A percentile compares a stretch with the other conserved stretches of the same genome.
phyloP scores from a whole-genome alignment of 441 rosid genomes.

The Isatis lusitanica region DNA sequence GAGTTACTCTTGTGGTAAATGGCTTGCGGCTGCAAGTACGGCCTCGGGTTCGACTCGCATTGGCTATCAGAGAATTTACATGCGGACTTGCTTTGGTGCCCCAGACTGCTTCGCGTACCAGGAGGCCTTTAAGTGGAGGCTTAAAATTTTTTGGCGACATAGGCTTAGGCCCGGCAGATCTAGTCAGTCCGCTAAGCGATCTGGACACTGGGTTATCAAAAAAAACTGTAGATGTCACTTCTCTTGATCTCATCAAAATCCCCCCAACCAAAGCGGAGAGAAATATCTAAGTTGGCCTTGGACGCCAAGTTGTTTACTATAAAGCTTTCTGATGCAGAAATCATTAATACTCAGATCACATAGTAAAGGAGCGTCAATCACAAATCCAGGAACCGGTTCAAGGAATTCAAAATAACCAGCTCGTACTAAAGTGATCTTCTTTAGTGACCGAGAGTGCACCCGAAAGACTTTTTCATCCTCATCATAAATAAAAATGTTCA shows the following conservation, averaged over 20 bases:
- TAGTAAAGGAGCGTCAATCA: conserved; percentile 17
- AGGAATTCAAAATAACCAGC: background rate
- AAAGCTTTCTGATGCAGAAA: background rate
- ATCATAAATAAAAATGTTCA: background rate
- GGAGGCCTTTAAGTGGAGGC: too few relatives aligned
- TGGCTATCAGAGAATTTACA: too few relatives aligned
- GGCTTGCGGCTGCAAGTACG: too few relatives aligned
- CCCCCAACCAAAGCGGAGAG: background rate
- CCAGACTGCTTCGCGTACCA: too few relatives aligned
- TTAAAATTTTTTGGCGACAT: too few relatives aligned
- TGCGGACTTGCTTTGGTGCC: too few relatives aligned
- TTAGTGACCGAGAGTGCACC: conserved; percentile 5
- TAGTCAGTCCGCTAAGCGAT: too few relatives aligned
- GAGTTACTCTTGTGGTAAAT: too few relatives aligned
- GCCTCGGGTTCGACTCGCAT: too few relatives aligned
- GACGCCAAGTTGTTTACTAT: background rate
- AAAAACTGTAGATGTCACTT: background rate
- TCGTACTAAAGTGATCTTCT: background rate
- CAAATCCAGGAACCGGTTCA: background rate
- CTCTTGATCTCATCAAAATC: background rate
- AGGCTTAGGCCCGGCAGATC: too few relatives aligned
- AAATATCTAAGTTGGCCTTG: background rate
- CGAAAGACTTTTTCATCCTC: background rate
- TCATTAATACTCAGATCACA: background rate
- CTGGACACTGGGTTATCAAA: too few relatives aligned